phyloP scores from a whole-genome alignment of 192 early-diverging fungal species.

The Backusella tuberculispora region DNA sequence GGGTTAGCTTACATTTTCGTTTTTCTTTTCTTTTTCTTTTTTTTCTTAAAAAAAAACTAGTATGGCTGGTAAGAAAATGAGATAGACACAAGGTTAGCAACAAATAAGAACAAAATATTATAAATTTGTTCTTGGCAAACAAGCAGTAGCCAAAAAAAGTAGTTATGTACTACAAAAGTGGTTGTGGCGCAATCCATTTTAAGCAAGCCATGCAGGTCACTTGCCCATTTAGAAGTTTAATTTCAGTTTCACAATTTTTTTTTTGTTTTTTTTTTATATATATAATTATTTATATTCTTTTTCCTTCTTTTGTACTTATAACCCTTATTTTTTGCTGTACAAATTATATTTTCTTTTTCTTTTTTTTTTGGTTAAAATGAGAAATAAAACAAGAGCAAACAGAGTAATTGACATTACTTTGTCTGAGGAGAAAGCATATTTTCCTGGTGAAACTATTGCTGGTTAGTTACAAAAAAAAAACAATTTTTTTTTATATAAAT shows the following conservation, averaged over 20 bases:
- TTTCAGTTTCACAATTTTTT: not conserved
- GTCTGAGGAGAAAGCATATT: constrained; percentile 42
- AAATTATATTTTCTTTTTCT: too few relatives aligned
- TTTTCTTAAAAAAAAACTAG: not conserved
- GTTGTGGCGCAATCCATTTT: constrained; percentile 1
- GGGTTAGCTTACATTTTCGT: not conserved
- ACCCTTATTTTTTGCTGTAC: not conserved
- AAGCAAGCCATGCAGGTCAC: not conserved
- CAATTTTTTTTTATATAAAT: not conserved
- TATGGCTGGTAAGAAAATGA: constrained; percentile 4
- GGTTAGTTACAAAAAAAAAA: too few relatives aligned
- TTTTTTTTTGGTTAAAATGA: too few relatives aligned
- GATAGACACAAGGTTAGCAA: not conserved
- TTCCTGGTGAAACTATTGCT: constrained; percentile 42
- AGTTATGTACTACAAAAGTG: not conserved
- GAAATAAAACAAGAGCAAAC: constrained; percentile 9
- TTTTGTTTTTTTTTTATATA: not conserved
- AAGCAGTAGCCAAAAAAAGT: too few relatives aligned
- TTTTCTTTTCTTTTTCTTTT: too few relatives aligned
- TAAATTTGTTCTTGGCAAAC: too few relatives aligned
- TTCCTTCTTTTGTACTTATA: not conserved
- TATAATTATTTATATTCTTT: not conserved
- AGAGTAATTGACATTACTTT: constrained; percentile 40
- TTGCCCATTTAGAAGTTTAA: not conserved
- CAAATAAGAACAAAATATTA: too few relatives aligned